phyloP scores from a whole-genome alignment of 2,329 filamentous ascomycete genomes.

The Botrytis cinerea region DNA sequence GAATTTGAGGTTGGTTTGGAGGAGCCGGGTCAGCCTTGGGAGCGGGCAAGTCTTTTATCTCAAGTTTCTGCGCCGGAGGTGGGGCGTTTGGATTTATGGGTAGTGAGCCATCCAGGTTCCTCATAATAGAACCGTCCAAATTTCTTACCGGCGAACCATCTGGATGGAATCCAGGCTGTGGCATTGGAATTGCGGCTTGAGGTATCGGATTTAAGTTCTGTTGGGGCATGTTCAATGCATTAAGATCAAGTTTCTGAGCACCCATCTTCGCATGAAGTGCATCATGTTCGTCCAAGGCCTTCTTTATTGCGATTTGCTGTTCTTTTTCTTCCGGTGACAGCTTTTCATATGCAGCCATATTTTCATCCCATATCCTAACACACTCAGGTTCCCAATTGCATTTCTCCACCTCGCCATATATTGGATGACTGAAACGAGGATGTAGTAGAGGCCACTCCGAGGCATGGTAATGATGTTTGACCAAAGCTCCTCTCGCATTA shows the following conservation, averaged over 20 bases:
- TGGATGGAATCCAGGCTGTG: conserved; percentile 9
- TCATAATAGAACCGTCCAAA: conserved; percentile 6
- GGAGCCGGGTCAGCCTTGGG: neutral
- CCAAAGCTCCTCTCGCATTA: conserved; percentile 63
- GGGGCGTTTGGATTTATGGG: conserved; percentile 10
- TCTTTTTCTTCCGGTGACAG: conserved; percentile 62
- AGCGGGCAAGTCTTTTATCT: neutral
- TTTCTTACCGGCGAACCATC: conserved; percentile 12
- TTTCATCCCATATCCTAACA: conserved; percentile 64
- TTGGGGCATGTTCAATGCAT: neutral
- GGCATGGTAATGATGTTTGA: conserved; percentile 75
- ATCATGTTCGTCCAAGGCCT: conserved; percentile 29
- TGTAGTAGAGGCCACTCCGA: conserved; percentile 70
- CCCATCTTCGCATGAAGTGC: conserved; percentile 23
- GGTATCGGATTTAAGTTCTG: conserved; percentile 7
- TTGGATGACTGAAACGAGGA: conserved; percentile 66
- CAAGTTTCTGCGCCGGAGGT: neutral
- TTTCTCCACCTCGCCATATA: conserved; percentile 68
- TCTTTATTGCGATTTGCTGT: conserved; percentile 40
- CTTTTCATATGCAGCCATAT: conserved; percentile 60
- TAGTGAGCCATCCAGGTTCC: conserved; percentile 9
- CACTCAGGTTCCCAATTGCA: conserved; percentile 71
- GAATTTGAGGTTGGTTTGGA: neutral
- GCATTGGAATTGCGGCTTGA: neutral
- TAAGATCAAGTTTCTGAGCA: neutral